Percentiles rank a stretch among this genome's conserved stretches.
phyloP scores from a whole-genome alignment of 2,329 filamentous ascomycete genomes.

The Macrophomina phaseolina region DNA sequence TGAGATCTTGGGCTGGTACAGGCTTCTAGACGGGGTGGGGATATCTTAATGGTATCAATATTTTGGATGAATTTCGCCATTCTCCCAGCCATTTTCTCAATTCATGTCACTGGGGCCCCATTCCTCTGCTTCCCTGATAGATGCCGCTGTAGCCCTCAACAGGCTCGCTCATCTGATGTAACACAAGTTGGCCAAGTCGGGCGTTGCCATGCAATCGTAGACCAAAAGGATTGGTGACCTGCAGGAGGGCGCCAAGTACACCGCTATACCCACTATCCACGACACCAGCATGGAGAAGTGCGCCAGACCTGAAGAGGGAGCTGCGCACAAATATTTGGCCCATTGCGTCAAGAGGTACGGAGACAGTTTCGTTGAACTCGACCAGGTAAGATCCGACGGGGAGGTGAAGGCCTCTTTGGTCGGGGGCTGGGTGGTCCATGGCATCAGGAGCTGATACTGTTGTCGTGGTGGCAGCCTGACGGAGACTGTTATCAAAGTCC shows the following conservation, averaged over 20 bases:
- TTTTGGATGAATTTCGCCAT: too few relatives aligned
- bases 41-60: too few relatives aligned
- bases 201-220: conserved; percentile 43
- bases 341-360: conserved; percentile 49
- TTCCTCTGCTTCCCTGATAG: conserved; percentile 39
- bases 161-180: conserved; percentile 44
- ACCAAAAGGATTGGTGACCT: conserved; percentile 45
- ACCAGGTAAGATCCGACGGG: conserved; percentile 44
- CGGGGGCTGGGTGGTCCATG: too few relatives aligned
- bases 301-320: conserved; percentile 50
- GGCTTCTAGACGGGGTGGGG: too few relatives aligned
- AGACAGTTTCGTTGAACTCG: conserved; percentile 50
- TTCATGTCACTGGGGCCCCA: neutral
- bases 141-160: conserved; percentile 48
- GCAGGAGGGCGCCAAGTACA: conserved; percentile 46
- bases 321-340: conserved; percentile 46
- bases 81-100: neutral
- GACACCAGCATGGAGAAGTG: conserved; percentile 45
- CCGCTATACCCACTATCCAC: conserved; percentile 53
- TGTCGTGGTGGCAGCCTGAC: conserved; percentile 22
- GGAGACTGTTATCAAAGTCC: conserved; percentile 31
- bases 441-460: neutral
- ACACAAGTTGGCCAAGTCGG: conserved; percentile 50
- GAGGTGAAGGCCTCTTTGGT: conserved; percentile 1
- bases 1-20: too few relatives aligned